These are phyloP conservation scores for Cercospora nicotianae DNA, from an alignment of 2,329 filamentous ascomycete species.

Conservation along the genomic window DNA sequence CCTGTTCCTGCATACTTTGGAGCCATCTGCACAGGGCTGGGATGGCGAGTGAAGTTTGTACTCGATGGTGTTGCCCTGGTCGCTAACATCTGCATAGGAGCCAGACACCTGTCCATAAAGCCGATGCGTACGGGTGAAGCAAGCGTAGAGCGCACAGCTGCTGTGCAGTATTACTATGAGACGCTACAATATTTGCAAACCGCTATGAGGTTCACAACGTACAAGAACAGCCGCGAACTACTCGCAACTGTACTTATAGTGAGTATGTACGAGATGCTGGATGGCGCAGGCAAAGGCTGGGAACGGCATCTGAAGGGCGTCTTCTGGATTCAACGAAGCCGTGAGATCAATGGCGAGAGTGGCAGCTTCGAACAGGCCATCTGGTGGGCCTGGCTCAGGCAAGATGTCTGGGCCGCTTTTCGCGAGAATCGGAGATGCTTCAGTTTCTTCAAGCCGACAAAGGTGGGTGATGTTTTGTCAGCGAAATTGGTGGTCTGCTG, in stretches of 20 bases:
- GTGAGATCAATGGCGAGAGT: slow-evolving; percentile 60
- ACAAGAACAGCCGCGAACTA: slow-evolving; percentile 59
- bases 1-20: background rate
- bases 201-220: slow-evolving; percentile 59
- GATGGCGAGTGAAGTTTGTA: background rate
- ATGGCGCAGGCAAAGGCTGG: slow-evolving; percentile 58
- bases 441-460: slow-evolving; percentile 59
- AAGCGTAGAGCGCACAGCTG: slow-evolving; percentile 36
- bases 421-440: slow-evolving; percentile 57
- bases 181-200: slow-evolving; percentile 62
- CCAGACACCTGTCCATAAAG: slow-evolving; percentile 52
- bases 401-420: slow-evolving; percentile 66
- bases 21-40: background rate
- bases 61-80: background rate
- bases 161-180: slow-evolving; percentile 60
- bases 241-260: slow-evolving; percentile 61
- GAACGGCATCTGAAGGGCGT: slow-evolving; percentile 64
- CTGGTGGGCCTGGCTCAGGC: slow-evolving; percentile 68
- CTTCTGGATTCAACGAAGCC: slow-evolving; percentile 65
- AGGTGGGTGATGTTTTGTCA: slow-evolving; percentile 19
- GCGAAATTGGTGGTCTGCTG: background rate
- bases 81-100: slow-evolving; percentile 33
- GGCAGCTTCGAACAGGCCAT: slow-evolving; percentile 58
- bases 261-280: slow-evolving; percentile 67
- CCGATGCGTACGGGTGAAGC: slow-evolving; percentile 29